A percentile compares a stretch with the other conserved stretches of the same genome.
Conservation (phyloP, 345 rosid species). For the Brassica nigra region DNA sequence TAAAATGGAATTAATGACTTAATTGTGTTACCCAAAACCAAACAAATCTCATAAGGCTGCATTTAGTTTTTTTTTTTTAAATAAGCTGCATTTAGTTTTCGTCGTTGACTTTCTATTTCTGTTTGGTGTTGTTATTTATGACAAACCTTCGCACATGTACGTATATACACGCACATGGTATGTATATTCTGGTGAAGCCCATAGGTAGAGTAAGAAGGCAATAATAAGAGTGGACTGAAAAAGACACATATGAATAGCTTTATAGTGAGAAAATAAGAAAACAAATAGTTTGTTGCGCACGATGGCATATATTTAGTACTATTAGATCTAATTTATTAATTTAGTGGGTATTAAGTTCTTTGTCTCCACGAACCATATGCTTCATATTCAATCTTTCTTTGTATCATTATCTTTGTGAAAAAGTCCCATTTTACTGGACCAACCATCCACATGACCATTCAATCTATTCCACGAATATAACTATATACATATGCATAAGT, state of each 20-base stretch:
- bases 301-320: conserved; percentile 29
- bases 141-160: background rate
- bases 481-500: background rate
- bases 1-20: conserved; percentile 13
- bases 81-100: background rate
- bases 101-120: conserved; percentile 29
- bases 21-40: conserved; percentile 23
- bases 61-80: background rate
- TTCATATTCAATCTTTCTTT: conserved; percentile 24
- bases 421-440: conserved; percentile 12
- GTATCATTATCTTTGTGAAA: conserved; percentile 14
- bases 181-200: conserved; percentile 45
- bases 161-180: conserved; percentile 28
- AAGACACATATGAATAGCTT: conserved; percentile 16
- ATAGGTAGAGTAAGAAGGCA: conserved; percentile 54
- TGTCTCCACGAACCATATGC: conserved; percentile 43
- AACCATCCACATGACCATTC: conserved; percentile 33
- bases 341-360: conserved; percentile 42
- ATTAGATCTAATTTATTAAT: conserved; percentile 11
- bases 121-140: background rate
- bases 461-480: conserved; percentile 9
- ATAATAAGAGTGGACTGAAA: conserved; percentile 24
- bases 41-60: conserved; percentile 17
- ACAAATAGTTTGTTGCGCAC: conserved; percentile 36
- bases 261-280: background rate